Conservation (phyloP, 176 grass and related monocot species). For the Oryza meyeriana region DNA sequence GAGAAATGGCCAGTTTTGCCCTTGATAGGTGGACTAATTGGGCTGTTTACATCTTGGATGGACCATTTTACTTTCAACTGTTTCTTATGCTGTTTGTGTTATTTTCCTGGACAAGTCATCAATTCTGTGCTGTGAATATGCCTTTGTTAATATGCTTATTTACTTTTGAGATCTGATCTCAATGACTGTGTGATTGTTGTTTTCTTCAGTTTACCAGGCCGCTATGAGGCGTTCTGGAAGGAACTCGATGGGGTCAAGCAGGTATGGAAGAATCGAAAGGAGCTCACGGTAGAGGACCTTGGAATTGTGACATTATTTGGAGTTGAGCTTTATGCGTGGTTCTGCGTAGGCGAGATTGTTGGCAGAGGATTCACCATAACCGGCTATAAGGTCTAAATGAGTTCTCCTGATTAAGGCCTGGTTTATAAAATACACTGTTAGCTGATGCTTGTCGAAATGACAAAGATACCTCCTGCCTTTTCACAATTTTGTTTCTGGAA, state of each 20-base stretch:
- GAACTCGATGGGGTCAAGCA: slow-evolving; percentile 74
- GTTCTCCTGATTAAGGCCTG: slow-evolving; percentile 25
- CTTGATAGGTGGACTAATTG: background rate
- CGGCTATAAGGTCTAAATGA: slow-evolving; percentile 76
- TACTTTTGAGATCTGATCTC: slow-evolving; percentile 13
- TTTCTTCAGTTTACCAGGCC: slow-evolving; percentile 66
- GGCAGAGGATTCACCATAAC: slow-evolving; percentile 87
- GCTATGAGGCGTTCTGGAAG: slow-evolving; percentile 91
- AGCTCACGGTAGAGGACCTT: slow-evolving; percentile 76
- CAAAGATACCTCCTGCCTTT: slow-evolving; percentile 42
- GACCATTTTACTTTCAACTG: background rate
- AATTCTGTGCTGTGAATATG: background rate
- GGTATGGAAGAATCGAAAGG: slow-evolving; percentile 74
- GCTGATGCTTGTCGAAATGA: slow-evolving; percentile 53
- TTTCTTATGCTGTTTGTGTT: background rate
- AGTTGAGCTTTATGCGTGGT: slow-evolving; percentile 82
- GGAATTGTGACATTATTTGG: slow-evolving; percentile 77
- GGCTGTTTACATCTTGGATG: background rate
- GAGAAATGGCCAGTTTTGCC: background rate
- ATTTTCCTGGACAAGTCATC: background rate
- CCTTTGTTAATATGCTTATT: background rate
- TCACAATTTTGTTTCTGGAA: slow-evolving; percentile 63
- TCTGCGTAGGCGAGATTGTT: slow-evolving; percentile 70
- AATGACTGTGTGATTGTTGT: slow-evolving; percentile 17
- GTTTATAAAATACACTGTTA: slow-evolving; percentile 38